A percentile compares a stretch with the other conserved stretches of the same genome.
Evolutionary conservation across 257 asterid species (phyloP).

Genomic region (Linaria vulgaris): DNA sequence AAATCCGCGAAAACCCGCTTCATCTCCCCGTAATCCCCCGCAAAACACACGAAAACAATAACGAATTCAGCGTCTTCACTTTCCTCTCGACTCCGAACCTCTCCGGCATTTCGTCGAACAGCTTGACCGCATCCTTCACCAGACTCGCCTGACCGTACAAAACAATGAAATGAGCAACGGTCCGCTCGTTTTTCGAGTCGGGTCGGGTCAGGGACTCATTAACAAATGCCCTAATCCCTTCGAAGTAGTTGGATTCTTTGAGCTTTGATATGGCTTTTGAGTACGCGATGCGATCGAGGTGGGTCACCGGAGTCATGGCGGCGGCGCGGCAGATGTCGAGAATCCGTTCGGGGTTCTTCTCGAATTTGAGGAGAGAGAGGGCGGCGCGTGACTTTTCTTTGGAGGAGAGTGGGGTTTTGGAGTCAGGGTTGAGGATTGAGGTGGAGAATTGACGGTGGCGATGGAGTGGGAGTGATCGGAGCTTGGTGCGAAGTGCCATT

Average conservation of each 20-base stretch:
- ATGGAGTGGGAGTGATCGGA: constrained; percentile 36
- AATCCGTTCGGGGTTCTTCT: constrained; percentile 78
- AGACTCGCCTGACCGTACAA: constrained; percentile 78
- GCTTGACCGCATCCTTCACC: constrained; percentile 45
- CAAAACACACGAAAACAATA: constrained; percentile 67
- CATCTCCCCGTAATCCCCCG: constrained; percentile 54
- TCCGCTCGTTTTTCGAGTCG: constrained; percentile 44
- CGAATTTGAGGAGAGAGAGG: constrained; percentile 62
- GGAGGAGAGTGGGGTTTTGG: constrained; percentile 41
- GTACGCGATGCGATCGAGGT: constrained; percentile 67
- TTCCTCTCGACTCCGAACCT: constrained; percentile 44
- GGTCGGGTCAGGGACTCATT: constrained; percentile 50
- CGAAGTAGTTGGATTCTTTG: constrained; percentile 40
- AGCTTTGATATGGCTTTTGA: constrained; percentile 60
- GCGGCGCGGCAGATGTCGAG: constrained; percentile 75
- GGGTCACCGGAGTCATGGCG: constrained; percentile 61
- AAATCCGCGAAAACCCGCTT: constrained; percentile 60
- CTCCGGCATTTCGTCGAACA: constrained; percentile 66
- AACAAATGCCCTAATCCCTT: constrained; percentile 54
- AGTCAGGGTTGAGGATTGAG: constrained; percentile 43
- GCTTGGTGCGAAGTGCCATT: constrained; percentile 59
- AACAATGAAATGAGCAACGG: constrained; percentile 52
- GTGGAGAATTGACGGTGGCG: constrained; percentile 44
- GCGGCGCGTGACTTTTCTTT: constrained; percentile 67
- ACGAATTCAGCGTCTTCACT: constrained; percentile 57